Base-by-base conservation (phyloP, 2,329 filamentous ascomycete genomes). In the Pseudogymnoascus sp. region DNA sequence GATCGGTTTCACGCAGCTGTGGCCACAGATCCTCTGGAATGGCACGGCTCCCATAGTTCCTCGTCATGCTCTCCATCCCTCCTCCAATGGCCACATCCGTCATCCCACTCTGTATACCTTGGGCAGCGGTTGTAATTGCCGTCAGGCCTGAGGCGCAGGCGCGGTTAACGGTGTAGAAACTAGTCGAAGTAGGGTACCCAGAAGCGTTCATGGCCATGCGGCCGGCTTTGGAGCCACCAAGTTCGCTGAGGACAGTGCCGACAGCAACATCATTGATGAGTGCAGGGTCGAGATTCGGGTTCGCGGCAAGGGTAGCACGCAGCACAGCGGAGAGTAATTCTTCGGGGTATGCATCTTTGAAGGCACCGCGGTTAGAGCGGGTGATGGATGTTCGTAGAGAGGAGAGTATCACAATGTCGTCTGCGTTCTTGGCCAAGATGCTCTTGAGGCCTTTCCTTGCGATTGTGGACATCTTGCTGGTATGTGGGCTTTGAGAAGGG, bases 31-130 rank as follows among this genome's bases (percentile, higher is more conserved):
- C 83, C 0, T 85, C 86, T 0, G 92, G 92, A 43, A 97, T 94
- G n/a, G 92, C 92, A 62, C 85, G 79, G 25, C 79, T 84, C 59
- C 87, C 91, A 74, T 97, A 97, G 76, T 96, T 96, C 66, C 88
- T 78, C 65, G 90, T 96, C 92, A 97, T 97, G 76, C 88, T 93
- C 81, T 97, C 92, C 89, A 95, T 96, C 30, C 92, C 92, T 1
- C 89, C 92, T 8, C 86, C 92, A 64, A 97, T 84, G 63, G 90
- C 92, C 0, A 81, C 79, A 64, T 86, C 82, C 59, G 93, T 88
- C 67, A 83, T 81, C 1, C 89, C 91, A 0, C 82, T 79, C n/a
- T 84, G 81, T 67, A 97, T 94, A 64, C 87, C 81, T 62, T 88
- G 85, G 4, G 89, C 88, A 2, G 96, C 79, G 12, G 79, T 77